Base-by-base conservation (phyloP, 179 eudicot genomes). In the Vitellaria paradoxa region DNA sequence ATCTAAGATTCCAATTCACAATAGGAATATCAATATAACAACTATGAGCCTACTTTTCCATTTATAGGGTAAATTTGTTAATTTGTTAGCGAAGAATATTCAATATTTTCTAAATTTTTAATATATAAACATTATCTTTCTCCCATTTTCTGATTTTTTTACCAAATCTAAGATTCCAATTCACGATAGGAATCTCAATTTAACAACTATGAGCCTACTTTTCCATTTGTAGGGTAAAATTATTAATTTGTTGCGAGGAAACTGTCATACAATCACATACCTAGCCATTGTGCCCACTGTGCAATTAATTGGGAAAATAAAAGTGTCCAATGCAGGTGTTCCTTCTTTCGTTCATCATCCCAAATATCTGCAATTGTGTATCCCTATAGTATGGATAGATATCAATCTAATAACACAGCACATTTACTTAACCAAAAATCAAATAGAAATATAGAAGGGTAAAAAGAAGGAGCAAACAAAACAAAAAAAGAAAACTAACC, bases 231-330 rank as follows among this genome's bases (percentile, higher is more conserved):
- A 4, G 61, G 62, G n/a, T 21, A 52, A 52, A 26, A 53, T 21
- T 45, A 15, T 15, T 21, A 47, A 63, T 45, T 20, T 63, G 40
- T 49, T 70, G 30, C 17, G 3, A 9, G 13, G 26, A 68, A 68
- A 42, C 23, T 30, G 37, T 6, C 37, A 30, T 30, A 30, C 37
- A 47, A 52, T 64, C 20, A 47, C 88, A 57, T 81, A 94, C 98
- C 97, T 79, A 96, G 78, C 98, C 97, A 96, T 64, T 94, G 97
- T 64, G 98, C 96, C 99, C 99, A 96, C 67, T 96, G 98, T 9
- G 89, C 90, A 74, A 96, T 88, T 75, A 96, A 65, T 78, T 94
- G 89, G 3, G 97, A 89, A 77, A 94, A 96, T 42, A 96, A 74
- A 82, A 90, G 77, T 5, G 95, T 82, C 99, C 99, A 96, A 80